Conservation (phyloP, 306 rosid species). For the Acacia acuminata region DNA sequence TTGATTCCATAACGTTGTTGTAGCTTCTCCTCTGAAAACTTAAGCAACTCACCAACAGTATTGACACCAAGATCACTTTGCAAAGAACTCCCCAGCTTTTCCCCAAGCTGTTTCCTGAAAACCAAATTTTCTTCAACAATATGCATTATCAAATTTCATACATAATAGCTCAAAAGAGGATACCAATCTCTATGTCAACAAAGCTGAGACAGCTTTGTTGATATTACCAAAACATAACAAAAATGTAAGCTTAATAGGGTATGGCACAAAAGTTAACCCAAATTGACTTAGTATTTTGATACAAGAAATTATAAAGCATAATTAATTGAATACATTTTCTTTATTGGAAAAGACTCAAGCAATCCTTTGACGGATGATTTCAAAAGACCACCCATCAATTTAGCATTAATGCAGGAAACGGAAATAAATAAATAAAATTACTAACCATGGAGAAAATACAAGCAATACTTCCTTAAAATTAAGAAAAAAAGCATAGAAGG, state of each 20-base stretch:
- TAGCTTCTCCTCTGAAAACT: constrained; percentile 85
- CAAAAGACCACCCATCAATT: background rate
- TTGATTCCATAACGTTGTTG: constrained; percentile 84
- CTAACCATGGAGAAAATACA: background rate
- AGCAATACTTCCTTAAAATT: constrained; percentile 14
- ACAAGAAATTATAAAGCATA: constrained; percentile 13
- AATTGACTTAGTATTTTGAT: background rate
- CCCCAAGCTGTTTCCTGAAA: constrained; percentile 97
- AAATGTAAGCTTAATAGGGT: constrained; percentile 8
- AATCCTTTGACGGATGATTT: constrained; percentile 73
- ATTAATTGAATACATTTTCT: constrained; percentile 70
- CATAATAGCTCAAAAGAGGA: background rate
- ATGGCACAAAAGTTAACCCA: background rate
- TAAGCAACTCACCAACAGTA: constrained; percentile 79
- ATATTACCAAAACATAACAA: constrained; percentile 31
- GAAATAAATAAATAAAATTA: background rate
- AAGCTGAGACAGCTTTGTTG: constrained; percentile 10
- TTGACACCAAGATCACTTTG: constrained; percentile 80
- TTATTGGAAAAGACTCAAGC: constrained; percentile 86
- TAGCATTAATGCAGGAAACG: background rate
- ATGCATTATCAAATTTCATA: background rate
- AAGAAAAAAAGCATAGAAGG: constrained; percentile 4
- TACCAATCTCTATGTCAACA: background rate
- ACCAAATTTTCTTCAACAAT: constrained; percentile 28
- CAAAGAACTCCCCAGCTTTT: constrained; percentile 89